Conservation (phyloP, 139 green algal genomes). For the Spirogloea muscicola region DNA sequence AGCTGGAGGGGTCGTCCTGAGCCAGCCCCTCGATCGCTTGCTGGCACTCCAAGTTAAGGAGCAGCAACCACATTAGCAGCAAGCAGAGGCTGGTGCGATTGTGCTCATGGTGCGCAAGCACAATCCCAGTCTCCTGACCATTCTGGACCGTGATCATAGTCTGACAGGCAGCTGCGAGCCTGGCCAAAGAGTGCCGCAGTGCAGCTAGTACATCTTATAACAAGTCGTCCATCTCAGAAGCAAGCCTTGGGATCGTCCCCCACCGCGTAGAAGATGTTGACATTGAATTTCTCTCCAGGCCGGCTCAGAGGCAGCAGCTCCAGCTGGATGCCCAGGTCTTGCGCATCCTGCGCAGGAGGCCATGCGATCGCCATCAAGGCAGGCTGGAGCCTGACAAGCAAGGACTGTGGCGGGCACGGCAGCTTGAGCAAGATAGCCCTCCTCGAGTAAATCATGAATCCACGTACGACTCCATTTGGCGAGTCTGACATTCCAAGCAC, state of each 20-base stretch:
- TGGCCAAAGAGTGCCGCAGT: not conserved
- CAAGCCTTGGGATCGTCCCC: no score
- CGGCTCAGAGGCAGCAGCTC: slow-evolving; percentile 31
- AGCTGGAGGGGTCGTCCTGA: slow-evolving; percentile 1
- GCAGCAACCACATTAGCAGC: not conserved
- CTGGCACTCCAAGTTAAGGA: not conserved
- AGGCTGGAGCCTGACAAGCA: no score
- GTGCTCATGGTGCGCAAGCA: no score
- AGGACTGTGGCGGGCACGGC: no score
- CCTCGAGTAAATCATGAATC: no score
- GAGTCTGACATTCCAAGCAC: no score
- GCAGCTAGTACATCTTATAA: not conserved
- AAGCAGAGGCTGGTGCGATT: no score
- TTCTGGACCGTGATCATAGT: not conserved
- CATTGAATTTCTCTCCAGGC: slow-evolving; percentile 39
- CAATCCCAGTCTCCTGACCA: not conserved
- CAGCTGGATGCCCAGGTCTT: slow-evolving; percentile 12
- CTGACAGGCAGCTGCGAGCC: not conserved
- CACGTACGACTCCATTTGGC: no score
- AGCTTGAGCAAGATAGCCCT: no score
- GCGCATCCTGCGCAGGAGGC: slow-evolving; percentile 1
- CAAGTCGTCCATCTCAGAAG: no score
- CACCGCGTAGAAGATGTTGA: slow-evolving; percentile 24
- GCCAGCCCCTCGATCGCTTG: not conserved
- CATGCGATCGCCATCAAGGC: no score